Evolutionary conservation across 768 basidiomycete genomes (phyloP), one percentile per base, ranked within the genome.

Genomic region (Harrya chromipes): DNA sequence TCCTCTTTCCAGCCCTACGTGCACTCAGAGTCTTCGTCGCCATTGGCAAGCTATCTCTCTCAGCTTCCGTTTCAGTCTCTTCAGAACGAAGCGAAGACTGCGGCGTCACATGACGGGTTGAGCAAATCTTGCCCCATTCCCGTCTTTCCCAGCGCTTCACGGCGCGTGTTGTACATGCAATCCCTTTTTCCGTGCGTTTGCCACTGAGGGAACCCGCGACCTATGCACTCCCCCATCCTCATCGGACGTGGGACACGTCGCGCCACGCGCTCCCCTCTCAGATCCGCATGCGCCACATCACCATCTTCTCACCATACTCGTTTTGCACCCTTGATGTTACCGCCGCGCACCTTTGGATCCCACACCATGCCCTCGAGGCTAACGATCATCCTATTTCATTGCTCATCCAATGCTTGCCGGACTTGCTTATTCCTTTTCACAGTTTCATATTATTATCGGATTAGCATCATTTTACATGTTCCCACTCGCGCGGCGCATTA

Each of bases 21-120:
- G 84, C 66, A 67, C 70, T 9, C 72, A 83, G 61, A 69, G 66
- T 40, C 64, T 85, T 37, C 70, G 72, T 48, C 70, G 79, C 9
- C 79, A 83, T 49, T 85, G 84, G 83, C 80, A 83, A 57, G 81
- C 82, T 9, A 53, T 84, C 24, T 63, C 73, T 0, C 74, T 85
- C 19, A 67, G 80, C 49, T 55, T 84, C 26, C 73, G 81, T 37
- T 84, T 85, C 57, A 68, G 73, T 49, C 66, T 85, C 37, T 85
- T 84, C 64, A 70, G 82, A 45, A 75, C 72, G 17, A 74, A 75
- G 52, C 72, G 74, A 39, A 54, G 67, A 51, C 58, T 72, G 19
- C 54, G 54, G 43, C 65, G 68, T 38, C 55, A 59, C 27, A 31
- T 67, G 57, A 62, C 65, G 6, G 57, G 65, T 29, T 66, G 52